Base-by-base conservation (phyloP, 768 basidiomycete species). In the Trametes meyenii region DNA sequence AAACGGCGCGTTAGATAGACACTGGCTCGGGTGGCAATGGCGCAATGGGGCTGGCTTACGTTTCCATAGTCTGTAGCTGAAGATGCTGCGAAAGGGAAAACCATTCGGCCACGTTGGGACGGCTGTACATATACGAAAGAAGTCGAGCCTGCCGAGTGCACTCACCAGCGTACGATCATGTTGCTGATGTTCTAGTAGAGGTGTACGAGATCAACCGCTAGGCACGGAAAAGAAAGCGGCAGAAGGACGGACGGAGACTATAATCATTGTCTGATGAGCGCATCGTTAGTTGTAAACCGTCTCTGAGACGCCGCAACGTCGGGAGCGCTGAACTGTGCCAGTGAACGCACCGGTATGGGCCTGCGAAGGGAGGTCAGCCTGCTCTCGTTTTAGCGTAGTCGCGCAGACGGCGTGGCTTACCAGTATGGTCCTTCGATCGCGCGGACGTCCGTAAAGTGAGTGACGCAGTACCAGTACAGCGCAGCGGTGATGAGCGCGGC, bases 111-210 rank as follows among this genome's bases (percentile, higher is more conserved):
- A n/a, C n/a, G n/a, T n/a, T n/a, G n/a, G n/a, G n/a, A n/a, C n/a
- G n/a, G n/a, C n/a, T n/a, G n/a, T n/a, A n/a, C n/a, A n/a, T n/a
- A n/a, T n/a, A n/a, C n/a, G n/a, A n/a, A n/a, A n/a, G n/a, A n/a
- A n/a, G n/a, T n/a, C n/a, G n/a, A n/a, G n/a, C n/a, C n/a, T n/a
- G n/a, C n/a, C n/a, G 43, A 2, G 38, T 24, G 0, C 0, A 42
- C 61, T 39, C 24, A 66, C 65, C 54, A 54, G 51, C 65, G 61
- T n/a, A 66, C 65, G 12, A 66, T 63, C n/a, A 51, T 53, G 45
- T 66, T 66, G 38, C 65, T 66, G 36, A 58, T 16, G 35, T 66
- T 66, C 65, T 66, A 40, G 0, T 13, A 12, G 39, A 35, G 3
- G 26, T 6, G 35, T 29, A n/a, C 19, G 2, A 39, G 2, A 21